phyloP scores from a whole-genome alignment of 352 stramenopile species.

The Elongisporangium undulatum region DNA sequence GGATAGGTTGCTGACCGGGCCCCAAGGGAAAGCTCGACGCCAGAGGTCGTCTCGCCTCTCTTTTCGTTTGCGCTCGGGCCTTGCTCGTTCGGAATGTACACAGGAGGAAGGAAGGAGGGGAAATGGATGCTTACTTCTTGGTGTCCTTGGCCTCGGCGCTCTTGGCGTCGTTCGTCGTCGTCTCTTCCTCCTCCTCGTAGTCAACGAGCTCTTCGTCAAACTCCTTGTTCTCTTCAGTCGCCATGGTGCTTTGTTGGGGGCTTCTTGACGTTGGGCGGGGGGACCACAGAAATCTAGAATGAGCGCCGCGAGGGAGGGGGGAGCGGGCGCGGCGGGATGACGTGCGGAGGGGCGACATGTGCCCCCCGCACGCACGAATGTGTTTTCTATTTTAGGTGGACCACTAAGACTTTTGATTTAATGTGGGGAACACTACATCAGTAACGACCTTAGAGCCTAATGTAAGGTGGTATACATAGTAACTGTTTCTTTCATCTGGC shows the following conservation, averaged over 20 bases:
- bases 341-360: conserved; percentile 1
- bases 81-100: conserved; percentile 1
- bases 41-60: conserved; percentile 6
- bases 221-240: conserved; percentile 85
- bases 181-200: conserved; percentile 88
- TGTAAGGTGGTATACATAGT: background rate
- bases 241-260: conserved; percentile 36
- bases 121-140: conserved; percentile 82
- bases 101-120: conserved; percentile 6
- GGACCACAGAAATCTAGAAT: conserved; percentile 17
- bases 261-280: conserved; percentile 3
- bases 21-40: background rate
- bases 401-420: conserved; percentile 5
- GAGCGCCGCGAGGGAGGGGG: conserved; percentile 6
- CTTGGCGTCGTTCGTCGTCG: conserved; percentile 72
- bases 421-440: too few species aligned
- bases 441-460: background rate
- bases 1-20: background rate
- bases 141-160: conserved; percentile 78
- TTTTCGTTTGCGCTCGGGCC: conserved; percentile 2
- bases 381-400: conserved; percentile 31
- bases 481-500: background rate
- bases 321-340: background rate
- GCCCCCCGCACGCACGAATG: background rate
- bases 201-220: conserved; percentile 88